These are phyloP conservation scores for Ascosphaera acerosa DNA, from an alignment of 2,329 filamentous ascomycete genomes.

Conservation along the genomic window DNA sequence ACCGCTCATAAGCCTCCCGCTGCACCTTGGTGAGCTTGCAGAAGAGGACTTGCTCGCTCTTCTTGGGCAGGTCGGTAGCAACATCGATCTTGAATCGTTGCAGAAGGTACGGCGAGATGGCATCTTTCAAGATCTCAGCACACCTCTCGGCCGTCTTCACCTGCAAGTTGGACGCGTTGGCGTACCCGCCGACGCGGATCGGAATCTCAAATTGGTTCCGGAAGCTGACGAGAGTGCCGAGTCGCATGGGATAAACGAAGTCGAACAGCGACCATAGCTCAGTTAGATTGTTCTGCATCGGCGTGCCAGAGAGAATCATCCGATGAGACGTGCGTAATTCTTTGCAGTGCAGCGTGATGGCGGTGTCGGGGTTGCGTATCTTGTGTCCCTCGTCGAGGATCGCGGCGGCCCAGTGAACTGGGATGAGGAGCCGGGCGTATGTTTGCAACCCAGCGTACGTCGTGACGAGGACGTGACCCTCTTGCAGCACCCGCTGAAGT, in stretches of 20 bases:
- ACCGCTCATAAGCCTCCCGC: constrained; percentile 53
- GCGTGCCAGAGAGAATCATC: constrained; percentile 83
- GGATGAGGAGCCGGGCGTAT: constrained; percentile 58
- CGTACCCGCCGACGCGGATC: constrained; percentile 79
- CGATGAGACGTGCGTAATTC: constrained; percentile 74
- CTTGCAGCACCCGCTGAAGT: constrained; percentile 51
- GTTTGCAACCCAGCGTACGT: constrained; percentile 92
- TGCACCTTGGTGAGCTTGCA: constrained; percentile 72
- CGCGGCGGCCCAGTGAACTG: constrained; percentile 74
- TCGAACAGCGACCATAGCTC: constrained; percentile 96
- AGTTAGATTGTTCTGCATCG: constrained; percentile 88
- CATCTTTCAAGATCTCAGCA: constrained; percentile 77
- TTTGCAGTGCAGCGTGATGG: constrained; percentile 87
- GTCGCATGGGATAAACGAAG: constrained; percentile 87
- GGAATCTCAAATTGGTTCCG: constrained; percentile 80
- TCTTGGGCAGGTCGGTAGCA: constrained; percentile 76
- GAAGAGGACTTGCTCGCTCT: constrained; percentile 88
- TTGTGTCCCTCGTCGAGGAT: constrained; percentile 95
- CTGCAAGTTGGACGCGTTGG: constrained; percentile 79
- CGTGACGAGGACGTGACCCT: constrained; percentile 83
- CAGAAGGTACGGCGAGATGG: constrained; percentile 77
- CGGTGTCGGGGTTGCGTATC: constrained; percentile 87
- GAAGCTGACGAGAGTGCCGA: constrained; percentile 80
- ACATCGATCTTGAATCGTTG: constrained; percentile 88
- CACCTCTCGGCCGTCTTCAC: constrained; percentile 88